Base-by-base conservation (phyloP, 768 basidiomycete genomes). In the Termitomyces sp. region DNA sequence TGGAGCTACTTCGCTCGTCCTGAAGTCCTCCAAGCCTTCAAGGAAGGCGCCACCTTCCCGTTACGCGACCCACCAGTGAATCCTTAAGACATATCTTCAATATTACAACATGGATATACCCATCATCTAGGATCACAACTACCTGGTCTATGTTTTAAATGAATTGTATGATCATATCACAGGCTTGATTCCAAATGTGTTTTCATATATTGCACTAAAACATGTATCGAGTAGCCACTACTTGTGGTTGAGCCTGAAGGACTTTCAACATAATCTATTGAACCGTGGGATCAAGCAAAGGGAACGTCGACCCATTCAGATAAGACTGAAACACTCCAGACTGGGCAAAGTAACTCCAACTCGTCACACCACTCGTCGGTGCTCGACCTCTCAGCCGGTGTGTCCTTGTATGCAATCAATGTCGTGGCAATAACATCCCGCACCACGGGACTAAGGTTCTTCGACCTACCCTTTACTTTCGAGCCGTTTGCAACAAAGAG, bases 1-100 rank as follows among this genome's bases (percentile, higher is more conserved):
- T 61, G 64, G 64, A 62, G 54, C 33, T 65, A 62, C 34, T 67
- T 67, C 13, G 60, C 60, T 1, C 57, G 60, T 22, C 64, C 65
- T 2, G 64, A 64, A 30, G 65, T 67, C 30, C 36, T 65, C 24
- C 42, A 63, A 49, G 65, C 65, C 4, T 67, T 63, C 46, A 54
- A 54, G 10, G 53, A 53, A 3, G 62, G 65, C 20, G 55, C 55
- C 12, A 46, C 34, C n/a, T 67, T 67, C 42, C 65, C 65, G 8
- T 50, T 64, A 18, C 62, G 46, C 22, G 64, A 67, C 22, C 58
- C 48, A 1, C 55, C 62, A 45, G 42, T 30, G 1, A 22, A 14
- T 27, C 20, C n/a, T 34, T 45, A 34, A 34, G 16, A 13, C 45
- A 16, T n/a, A n/a, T n/a, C 16, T 27, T 30, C 7, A 10, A 40